These are phyloP conservation scores for Climacium dendroides DNA, from an alignment of 225 moss, liverwort and hornwort species.

Conservation along the genomic window DNA sequence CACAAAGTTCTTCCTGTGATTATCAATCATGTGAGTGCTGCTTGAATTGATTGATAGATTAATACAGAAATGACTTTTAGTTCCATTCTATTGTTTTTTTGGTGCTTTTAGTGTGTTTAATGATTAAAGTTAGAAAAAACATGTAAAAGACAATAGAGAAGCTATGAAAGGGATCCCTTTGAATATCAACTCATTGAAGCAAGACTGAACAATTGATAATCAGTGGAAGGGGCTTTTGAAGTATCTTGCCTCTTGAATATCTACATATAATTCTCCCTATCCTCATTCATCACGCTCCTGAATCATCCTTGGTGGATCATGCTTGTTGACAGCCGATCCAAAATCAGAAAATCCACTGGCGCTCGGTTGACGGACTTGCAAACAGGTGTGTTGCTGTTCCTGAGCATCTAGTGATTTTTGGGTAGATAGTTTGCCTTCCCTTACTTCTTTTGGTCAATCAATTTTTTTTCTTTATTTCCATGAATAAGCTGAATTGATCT, in stretches of 20 bases:
- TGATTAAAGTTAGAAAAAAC: neutral
- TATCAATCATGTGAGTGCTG: neutral
- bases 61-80: neutral
- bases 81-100: neutral
- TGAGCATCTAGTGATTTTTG: neutral
- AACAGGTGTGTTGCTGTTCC: constrained; percentile 43
- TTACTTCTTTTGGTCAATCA: neutral
- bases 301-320: neutral
- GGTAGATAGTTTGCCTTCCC: neutral
- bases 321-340: constrained; percentile 61
- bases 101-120: neutral
- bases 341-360: constrained; percentile 98
- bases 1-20: neutral
- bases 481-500: neutral
- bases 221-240: neutral
- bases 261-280: neutral
- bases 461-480: neutral
- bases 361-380: constrained; percentile 83
- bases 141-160: neutral
- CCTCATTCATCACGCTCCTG: neutral
- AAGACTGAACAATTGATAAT: neutral
- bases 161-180: neutral
- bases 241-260: neutral
- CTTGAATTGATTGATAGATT: neutral
- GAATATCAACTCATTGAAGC: neutral